A percentile compares a stretch with the other conserved stretches of the same genome.
phyloP scores from a whole-genome alignment of 1,284 basidiomycete species.

The Earliella scabrosa region DNA sequence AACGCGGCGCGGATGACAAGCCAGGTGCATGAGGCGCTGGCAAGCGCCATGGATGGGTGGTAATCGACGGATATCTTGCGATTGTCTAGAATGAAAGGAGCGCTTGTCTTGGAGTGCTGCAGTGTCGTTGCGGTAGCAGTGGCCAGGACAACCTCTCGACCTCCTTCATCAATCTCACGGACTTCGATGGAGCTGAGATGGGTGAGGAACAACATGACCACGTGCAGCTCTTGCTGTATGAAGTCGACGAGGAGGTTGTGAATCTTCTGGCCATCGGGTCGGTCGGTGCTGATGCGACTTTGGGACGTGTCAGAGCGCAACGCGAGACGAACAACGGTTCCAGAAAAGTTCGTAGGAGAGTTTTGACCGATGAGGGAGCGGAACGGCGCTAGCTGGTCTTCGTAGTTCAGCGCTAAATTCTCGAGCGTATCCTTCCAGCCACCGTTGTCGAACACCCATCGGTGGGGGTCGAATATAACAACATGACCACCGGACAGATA shows the following conservation, averaged over 20 bases:
- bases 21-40: constrained; percentile 21
- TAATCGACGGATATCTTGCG: constrained; percentile 3
- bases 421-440: constrained; percentile 37
- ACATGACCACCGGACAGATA: constrained; percentile 47
- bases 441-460: constrained; percentile 34
- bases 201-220: constrained; percentile 49
- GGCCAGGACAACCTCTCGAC: constrained; percentile 23
- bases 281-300: constrained; percentile 41
- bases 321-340: constrained; percentile 51
- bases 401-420: constrained; percentile 24
- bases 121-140: constrained; percentile 12
- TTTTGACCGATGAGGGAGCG: constrained; percentile 26
- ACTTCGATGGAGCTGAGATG: constrained; percentile 44
- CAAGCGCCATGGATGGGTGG: neutral
- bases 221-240: constrained; percentile 44
- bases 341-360: constrained; percentile 30
- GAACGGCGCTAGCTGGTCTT: constrained; percentile 42
- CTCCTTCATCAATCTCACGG: constrained; percentile 37
- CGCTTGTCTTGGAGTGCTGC: neutral
- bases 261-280: constrained; percentile 38
- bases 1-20: constrained; percentile 34
- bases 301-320: constrained; percentile 35
- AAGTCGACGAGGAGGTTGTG: constrained; percentile 44
- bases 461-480: constrained; percentile 50
- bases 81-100: neutral